Base-by-base conservation (phyloP, 495 filamentous ascomycete genomes). In the Geoglossum glabrum region DNA sequence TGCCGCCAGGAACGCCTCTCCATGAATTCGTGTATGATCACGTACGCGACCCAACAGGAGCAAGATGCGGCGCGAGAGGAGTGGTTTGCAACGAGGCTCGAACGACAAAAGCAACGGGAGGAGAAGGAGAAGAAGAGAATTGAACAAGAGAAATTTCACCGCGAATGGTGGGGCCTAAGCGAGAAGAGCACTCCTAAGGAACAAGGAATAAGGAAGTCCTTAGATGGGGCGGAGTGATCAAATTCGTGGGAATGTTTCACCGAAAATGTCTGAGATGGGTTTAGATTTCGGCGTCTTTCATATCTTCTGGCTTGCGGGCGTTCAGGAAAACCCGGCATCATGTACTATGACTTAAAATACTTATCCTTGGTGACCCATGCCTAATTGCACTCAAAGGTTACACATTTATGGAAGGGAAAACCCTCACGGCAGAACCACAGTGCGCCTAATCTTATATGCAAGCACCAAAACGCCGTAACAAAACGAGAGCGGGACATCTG, bases 11-110 rank as follows among this genome's bases (percentile, higher is more conserved):
- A 89, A 62, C 84, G 85, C 46, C 78, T 82, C 36, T 74, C 79
- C 23, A 98, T 98, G 92, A 97, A 97, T 71, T 75, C 71, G 55
- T 98, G 92, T 72, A 95, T 98, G 90, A 69, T 89, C 56, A 64
- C 73, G 40, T 82, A 93, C 70, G 89, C 90, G 19, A 92, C 84
- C 43, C 84, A 77, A 55, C 82, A 79, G 57, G 85, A 95, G 70
- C 79, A 88, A 66, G 92, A 98, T 71, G 79, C 78, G 19, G 92
- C 92, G 61, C 75, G 92, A 30, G 87, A 93, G 67, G 87, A 97
- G 65, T 98, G 92, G 93, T 96, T 97, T 66, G 76, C 79, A 49
- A 75, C 73, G 49, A 76, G 79, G 61, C 34, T 49, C 27, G 31
- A 47, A 33, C 30, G 59, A 15, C 79, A 83, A 64, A 75, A 79